A percentile compares a stretch with the other conserved stretches of the same genome.
Evolutionary conservation across 2,329 filamentous ascomycete species (phyloP).

Genomic region (Trichoderma atroviride): DNA sequence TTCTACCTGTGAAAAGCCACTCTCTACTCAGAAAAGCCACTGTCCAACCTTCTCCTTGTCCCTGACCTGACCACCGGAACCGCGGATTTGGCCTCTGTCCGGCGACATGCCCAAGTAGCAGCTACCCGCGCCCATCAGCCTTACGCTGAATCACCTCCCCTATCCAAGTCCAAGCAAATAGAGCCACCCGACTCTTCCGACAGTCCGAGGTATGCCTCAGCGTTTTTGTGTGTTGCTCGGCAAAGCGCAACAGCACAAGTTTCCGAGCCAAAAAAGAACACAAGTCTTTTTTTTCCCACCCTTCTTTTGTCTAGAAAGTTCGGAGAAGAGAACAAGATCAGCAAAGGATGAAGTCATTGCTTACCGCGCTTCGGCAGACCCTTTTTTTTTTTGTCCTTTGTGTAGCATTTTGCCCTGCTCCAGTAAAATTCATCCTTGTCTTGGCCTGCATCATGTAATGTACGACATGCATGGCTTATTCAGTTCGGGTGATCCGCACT

Average conservation of each 20-base stretch:
- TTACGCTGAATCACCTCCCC: neutral
- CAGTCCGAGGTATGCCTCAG: neutral
- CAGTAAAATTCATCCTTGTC: neutral
- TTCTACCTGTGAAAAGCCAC: neutral
- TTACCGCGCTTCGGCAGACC: neutral
- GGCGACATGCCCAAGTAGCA: neutral
- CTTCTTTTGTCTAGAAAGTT: neutral
- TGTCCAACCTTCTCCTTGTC: no score
- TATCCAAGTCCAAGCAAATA: neutral
- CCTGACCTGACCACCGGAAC: no score
- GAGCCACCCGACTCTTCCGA: slow-evolving; percentile 19
- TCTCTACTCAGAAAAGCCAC: no score
- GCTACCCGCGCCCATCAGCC: neutral
- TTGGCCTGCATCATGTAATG: neutral
- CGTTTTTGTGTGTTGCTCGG: neutral
- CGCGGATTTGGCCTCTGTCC: neutral
- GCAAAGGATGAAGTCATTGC: neutral
- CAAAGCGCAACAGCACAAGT: neutral
- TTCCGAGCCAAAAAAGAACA: neutral
- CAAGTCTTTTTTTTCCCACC: neutral
- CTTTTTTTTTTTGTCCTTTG: neutral
- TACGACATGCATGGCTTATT: neutral
- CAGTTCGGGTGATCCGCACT: neutral
- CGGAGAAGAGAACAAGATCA: neutral
- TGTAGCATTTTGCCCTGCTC: neutral